Evolutionary conservation across 176 grass and related monocot genomes (phyloP).

Genomic region (Tillandsia leiboldiana): DNA sequence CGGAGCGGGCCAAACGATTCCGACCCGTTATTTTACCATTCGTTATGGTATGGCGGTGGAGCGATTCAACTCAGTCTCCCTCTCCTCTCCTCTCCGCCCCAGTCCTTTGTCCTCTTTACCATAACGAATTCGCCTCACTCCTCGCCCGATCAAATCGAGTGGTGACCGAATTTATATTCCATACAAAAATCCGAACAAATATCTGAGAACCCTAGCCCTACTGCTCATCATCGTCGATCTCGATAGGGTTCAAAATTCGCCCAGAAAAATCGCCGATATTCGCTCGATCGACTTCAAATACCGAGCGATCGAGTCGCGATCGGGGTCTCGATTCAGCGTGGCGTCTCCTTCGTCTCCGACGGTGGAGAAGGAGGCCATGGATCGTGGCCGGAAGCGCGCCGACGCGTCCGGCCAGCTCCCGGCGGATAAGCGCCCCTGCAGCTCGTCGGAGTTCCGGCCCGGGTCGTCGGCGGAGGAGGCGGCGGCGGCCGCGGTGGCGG

Average conservation of each 20-base stretch:
- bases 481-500: background rate
- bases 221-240: background rate
- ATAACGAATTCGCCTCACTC: background rate
- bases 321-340: no score
- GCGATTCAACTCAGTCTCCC: background rate
- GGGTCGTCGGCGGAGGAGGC: conserved; percentile 24
- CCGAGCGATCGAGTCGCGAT: no score
- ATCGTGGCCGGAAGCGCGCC: conserved; percentile 82
- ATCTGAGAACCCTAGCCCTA: background rate
- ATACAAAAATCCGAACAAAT: background rate
- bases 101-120: background rate
- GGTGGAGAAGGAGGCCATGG: conserved; percentile 29
- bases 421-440: conserved; percentile 91
- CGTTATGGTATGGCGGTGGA: background rate
- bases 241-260: background rate
- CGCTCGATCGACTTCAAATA: background rate
- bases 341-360: no score
- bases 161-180: background rate
- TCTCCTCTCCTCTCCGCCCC: background rate
- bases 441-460: conserved; percentile 23
- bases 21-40: background rate
- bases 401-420: conserved; percentile 47
- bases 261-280: background rate
- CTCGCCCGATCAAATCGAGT: background rate
- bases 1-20: background rate